These are phyloP conservation scores for Choiromyces venosus DNA, from an alignment of 495 filamentous ascomycete genomes.

Conservation along the genomic window DNA sequence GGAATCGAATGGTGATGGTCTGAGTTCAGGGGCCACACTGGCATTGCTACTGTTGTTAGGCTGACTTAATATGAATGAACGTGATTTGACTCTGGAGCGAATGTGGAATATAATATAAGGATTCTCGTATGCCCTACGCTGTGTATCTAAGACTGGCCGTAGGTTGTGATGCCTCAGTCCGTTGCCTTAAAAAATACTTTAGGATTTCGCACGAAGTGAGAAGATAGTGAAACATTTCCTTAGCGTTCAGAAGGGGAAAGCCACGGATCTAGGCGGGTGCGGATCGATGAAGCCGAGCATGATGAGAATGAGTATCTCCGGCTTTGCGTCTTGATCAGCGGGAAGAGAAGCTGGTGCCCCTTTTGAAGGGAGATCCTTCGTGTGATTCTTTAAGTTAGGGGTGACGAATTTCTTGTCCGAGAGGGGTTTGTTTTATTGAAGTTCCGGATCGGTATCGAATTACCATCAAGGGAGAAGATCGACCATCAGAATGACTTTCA, in stretches of 20 bases:
- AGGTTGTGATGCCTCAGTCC: neutral
- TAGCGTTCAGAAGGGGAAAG: neutral
- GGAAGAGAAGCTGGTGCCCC: neutral
- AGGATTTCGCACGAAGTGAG: neutral
- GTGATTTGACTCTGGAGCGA: neutral
- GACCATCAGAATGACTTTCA: neutral
- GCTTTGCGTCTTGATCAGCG: neutral
- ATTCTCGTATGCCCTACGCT: neutral
- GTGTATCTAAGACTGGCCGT: neutral
- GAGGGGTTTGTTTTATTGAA: neutral
- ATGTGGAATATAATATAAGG: neutral
- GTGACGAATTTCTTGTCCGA: neutral
- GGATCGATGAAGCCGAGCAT: neutral
- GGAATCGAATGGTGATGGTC: neutral
- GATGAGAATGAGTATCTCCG: neutral
- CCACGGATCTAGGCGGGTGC: neutral
- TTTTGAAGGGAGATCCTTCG: neutral
- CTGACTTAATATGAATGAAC: neutral
- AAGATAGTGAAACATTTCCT: neutral
- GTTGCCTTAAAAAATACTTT: neutral
- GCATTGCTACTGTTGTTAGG: neutral
- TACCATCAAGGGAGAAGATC: neutral
- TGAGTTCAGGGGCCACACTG: neutral
- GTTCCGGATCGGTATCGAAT: neutral
- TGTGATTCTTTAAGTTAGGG: neutral